These are phyloP conservation scores for Xylaria nigripes DNA, from an alignment of 495 filamentous ascomycete genomes.

Conservation along the genomic window DNA sequence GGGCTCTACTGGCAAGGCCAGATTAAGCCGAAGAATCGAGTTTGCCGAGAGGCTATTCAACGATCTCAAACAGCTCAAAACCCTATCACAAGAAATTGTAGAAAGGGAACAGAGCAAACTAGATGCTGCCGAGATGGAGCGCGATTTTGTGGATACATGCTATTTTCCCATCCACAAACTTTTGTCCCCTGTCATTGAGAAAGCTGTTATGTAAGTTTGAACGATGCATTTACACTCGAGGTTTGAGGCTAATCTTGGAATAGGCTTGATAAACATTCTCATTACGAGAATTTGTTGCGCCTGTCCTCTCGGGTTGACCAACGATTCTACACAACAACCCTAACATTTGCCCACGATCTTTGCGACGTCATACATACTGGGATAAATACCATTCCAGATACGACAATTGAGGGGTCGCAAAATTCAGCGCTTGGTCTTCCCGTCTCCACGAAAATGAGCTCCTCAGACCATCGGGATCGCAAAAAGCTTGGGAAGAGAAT, in stretches of 20 bases:
- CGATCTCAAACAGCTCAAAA: constrained; percentile 66
- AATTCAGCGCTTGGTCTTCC: constrained; percentile 20
- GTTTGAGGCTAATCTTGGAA: constrained; percentile 17
- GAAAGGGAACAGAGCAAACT: constrained; percentile 67
- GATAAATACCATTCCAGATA: constrained; percentile 42
- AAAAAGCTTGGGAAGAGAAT: constrained; percentile 72
- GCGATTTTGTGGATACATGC: constrained; percentile 68
- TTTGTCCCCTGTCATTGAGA: constrained; percentile 72
- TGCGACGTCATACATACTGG: constrained; percentile 59
- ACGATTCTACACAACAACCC: constrained; percentile 65
- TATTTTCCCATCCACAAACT: constrained; percentile 83
- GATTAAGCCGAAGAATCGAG: constrained; percentile 73
- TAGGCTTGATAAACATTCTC: constrained; percentile 71
- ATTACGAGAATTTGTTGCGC: constrained; percentile 53
- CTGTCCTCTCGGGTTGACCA: constrained; percentile 59
- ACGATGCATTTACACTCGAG: neutral
- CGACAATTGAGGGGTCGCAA: constrained; percentile 15
- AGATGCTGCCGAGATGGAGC: constrained; percentile 64
- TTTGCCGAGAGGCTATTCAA: constrained; percentile 69
- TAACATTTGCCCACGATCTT: constrained; percentile 66
- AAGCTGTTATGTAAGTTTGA: constrained; percentile 55
- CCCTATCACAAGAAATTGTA: constrained; percentile 58
- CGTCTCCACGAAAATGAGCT: constrained; percentile 27
- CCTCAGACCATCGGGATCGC: constrained; percentile 36
- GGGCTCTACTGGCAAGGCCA: constrained; percentile 72